Base-by-base conservation (phyloP, 1,284 basidiomycete species). In the Wallemia mellicola region DNA sequence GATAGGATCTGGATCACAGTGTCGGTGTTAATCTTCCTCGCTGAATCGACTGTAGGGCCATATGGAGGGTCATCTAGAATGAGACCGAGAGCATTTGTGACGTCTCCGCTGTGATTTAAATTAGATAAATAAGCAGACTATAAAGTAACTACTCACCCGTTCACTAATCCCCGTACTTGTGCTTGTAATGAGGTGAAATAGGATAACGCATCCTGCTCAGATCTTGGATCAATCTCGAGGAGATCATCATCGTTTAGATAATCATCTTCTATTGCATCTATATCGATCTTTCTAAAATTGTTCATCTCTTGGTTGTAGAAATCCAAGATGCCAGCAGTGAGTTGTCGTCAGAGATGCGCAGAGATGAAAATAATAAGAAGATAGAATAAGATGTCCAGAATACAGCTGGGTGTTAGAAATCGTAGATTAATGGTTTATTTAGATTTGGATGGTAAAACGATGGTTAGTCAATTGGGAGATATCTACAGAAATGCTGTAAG, bases 1-100 rank as follows among this genome's bases (percentile, higher is more conserved):
- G 94, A 95, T 63, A 98, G 78, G 63, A 96, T 88, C 1, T 86
- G 83, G 28, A 95, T 76, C n/a, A 98, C 75, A 0, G 83, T 80
- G 63, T 82, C 77, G 15, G 92, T 79, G 0, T 84, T 87, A 33
- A 86, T 68, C 64, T 74, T 88, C 77, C 89, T 92, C 59, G 89
- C 89, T 63, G 89, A 83, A 60, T 88, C 85, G 17, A 82, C 81
- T 62, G 78, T 77, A 27, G 78, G 79, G 1, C 89, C 89, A 66
- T 85, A 92, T 19, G 89, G 88, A 32, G 85, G 77, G 62, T 79
- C 78, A 17, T 82, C 78, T 11, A 92, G 73, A 24, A 82, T 80
- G 19, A 76, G 72, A 24, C 72, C 74, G 54, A 95, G 71, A 1
- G 87, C 86, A n/a, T n/a, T 0, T 79, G 80, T 1, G 75, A 69